Evolutionary conservation across 495 filamentous ascomycete species (phyloP).

Genomic region (Cryomyces minteri): DNA sequence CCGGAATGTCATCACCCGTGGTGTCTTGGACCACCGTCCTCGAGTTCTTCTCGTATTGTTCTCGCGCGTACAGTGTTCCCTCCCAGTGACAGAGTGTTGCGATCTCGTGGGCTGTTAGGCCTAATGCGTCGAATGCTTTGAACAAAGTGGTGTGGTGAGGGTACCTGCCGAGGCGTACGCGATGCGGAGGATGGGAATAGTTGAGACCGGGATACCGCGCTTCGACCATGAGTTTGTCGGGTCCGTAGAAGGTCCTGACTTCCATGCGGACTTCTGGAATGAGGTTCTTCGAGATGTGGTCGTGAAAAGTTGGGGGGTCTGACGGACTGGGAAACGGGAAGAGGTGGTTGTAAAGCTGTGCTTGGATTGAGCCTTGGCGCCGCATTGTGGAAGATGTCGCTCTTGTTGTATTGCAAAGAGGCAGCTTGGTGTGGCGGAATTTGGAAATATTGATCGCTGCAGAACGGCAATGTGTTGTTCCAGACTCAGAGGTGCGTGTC

Average conservation of each 20-base stretch:
- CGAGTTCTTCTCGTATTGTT: slow-evolving; percentile 67
- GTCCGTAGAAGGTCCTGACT: slow-evolving; percentile 66
- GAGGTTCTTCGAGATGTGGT: slow-evolving; percentile 44
- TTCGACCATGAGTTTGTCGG: slow-evolving; percentile 59
- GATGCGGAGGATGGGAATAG: slow-evolving; percentile 64
- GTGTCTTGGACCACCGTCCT: slow-evolving; percentile 58
- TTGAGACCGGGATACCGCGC: slow-evolving; percentile 84
- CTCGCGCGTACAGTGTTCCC: slow-evolving; percentile 77
- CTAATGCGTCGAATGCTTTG: slow-evolving; percentile 59
- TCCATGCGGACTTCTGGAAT: slow-evolving; percentile 83
- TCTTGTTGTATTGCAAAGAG: no score
- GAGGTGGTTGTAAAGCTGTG: slow-evolving; percentile 35
- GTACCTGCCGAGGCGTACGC: slow-evolving; percentile 66
- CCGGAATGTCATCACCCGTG: slow-evolving; percentile 44
- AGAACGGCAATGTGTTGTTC: no score
- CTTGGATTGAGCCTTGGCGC: slow-evolving; percentile 33
- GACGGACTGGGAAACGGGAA: slow-evolving; percentile 36
- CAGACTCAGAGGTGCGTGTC: no score
- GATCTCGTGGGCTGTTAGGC: slow-evolving; percentile 63
- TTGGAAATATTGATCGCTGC: no score
- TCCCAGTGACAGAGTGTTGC: slow-evolving; percentile 72
- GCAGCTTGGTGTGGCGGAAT: no score
- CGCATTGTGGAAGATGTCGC: slow-evolving; percentile 27
- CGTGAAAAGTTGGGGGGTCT: slow-evolving; percentile 37
- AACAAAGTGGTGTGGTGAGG: slow-evolving; percentile 68